Base-by-base conservation (phyloP, 73 alveolate genomes). In the Paramecium sonneborni region DNA sequence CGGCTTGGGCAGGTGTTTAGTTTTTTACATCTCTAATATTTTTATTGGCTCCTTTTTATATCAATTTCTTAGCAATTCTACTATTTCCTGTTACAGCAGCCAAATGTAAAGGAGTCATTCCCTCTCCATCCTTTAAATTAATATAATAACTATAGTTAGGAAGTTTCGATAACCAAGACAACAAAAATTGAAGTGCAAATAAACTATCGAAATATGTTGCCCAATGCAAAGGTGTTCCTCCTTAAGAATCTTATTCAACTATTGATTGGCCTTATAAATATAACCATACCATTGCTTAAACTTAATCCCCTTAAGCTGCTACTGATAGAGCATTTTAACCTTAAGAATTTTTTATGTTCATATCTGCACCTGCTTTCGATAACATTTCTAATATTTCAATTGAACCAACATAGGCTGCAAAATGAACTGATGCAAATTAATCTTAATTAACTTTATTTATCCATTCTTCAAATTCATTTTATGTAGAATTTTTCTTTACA, bases 271-370 rank as follows among this genome's bases (percentile, higher is more conserved):
- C 95, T 44, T 94, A 92, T 74, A 95, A 95, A 39, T 95, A 95
- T 84, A 97, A 96, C 85, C 93, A 96, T 55, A 97, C 89, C 82
- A 98, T 79, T 20, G 97, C 88, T 85, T 93, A 85, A 62, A 97
- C 95, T 55, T 98, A 89, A 92, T 98, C 98, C 14, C 99, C 99
- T 97, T 98, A 97, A 4, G 99, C 98, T 30, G 99, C 98, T 68
- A 97, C 96, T 92, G 97, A 99, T 86, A 98, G 84, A 88, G 97
- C 98, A 92, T 97, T 97, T 72, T 97, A 86, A 28, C 99, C 99
- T 48, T 97, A 85, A 32, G 92, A 93, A 92, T 97, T 97, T 34
- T 92, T 92, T 9, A 97, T 84, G 62, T 57, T 82, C 11, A 94
- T 38, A 88, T 96, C 86, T 11, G 99, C 96, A 5, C 99, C 99